These are phyloP conservation scores for Rhynchospora tenuis DNA, from an alignment of 176 grass and related monocot genomes.

Conservation along the genomic window DNA sequence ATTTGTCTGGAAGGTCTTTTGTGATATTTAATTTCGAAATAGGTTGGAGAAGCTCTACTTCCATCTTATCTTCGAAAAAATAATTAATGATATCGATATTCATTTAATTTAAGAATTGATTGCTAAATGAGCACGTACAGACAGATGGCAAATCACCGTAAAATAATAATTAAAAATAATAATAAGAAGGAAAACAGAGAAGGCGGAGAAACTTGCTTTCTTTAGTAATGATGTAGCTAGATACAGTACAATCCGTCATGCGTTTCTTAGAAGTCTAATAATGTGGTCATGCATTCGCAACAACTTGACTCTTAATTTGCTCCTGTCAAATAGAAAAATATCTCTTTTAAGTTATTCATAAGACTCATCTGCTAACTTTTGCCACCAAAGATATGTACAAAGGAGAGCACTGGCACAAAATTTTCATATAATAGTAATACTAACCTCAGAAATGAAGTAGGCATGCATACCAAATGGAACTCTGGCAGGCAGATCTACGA, in stretches of 20 bases:
- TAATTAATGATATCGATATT: too few species aligned
- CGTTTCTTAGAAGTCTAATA: background rate
- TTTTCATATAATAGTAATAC: slow-evolving; percentile 1
- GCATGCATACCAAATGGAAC: slow-evolving; percentile 87
- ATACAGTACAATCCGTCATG: background rate
- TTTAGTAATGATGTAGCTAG: background rate
- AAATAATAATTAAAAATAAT: too few species aligned
- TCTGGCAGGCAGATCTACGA: slow-evolving; percentile 70
- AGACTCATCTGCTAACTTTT: background rate
- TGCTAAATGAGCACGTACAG: too few species aligned
- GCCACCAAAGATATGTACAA: background rate
- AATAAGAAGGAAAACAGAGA: too few species aligned
- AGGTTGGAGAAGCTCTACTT: too few species aligned
- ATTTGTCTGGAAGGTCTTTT: too few species aligned
- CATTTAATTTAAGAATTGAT: too few species aligned
- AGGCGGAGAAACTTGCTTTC: too few species aligned
- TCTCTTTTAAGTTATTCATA: background rate
- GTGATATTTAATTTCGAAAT: too few species aligned
- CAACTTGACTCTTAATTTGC: slow-evolving; percentile 18
- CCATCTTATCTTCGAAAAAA: too few species aligned
- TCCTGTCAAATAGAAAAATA: slow-evolving; percentile 12
- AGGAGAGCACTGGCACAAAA: background rate
- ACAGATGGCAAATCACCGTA: too few species aligned
- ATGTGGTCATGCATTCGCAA: background rate
- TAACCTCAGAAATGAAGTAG: slow-evolving; percentile 78